Evolutionary conservation across 2,329 filamentous ascomycete species (phyloP).

Genomic region (Didymella pinodella): DNA sequence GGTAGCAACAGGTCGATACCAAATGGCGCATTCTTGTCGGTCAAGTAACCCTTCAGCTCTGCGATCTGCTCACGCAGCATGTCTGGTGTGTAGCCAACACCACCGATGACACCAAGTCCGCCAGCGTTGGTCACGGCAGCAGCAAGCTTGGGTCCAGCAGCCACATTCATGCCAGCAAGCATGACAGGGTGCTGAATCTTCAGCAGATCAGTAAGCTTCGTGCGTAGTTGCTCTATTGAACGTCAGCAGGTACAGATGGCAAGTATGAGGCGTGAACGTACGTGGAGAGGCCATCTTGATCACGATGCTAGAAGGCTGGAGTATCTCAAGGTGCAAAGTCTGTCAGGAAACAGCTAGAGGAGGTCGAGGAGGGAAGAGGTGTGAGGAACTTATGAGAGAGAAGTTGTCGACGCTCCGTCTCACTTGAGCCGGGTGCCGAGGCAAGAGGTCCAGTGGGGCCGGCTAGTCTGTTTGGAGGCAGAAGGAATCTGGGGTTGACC

Average conservation of each 20-base stretch:
- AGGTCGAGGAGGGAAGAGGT: slow-evolving; percentile 20
- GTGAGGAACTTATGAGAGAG: slow-evolving; percentile 33
- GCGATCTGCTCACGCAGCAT: slow-evolving; percentile 96
- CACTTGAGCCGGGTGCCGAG: slow-evolving; percentile 36
- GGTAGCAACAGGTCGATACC: slow-evolving; percentile 93
- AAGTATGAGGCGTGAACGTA: slow-evolving; percentile 59
- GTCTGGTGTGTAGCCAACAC: slow-evolving; percentile 93
- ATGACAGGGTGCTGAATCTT: slow-evolving; percentile 97
- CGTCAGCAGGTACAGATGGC: slow-evolving; percentile 30
- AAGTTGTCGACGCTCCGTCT: slow-evolving; percentile 30
- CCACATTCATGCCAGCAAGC: slow-evolving; percentile 98
- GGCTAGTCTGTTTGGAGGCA: slow-evolving; percentile 23
- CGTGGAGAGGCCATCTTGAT: slow-evolving; percentile 78
- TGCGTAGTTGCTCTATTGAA: slow-evolving; percentile 81
- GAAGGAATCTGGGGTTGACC: neutral
- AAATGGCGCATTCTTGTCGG: slow-evolving; percentile 92
- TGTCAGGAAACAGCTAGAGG: neutral
- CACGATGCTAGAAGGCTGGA: slow-evolving; percentile 13
- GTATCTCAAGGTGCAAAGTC: neutral
- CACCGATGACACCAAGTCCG: slow-evolving; percentile 94
- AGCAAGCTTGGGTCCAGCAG: slow-evolving; percentile 93
- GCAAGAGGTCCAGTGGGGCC: slow-evolving; percentile 29
- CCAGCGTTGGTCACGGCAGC: slow-evolving; percentile 97
- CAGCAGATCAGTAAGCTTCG: slow-evolving; percentile 91
- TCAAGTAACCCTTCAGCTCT: slow-evolving; percentile 87